Base-by-base conservation (phyloP, 2,329 filamentous ascomycete species). In the Colletotrichum graminicola region DNA sequence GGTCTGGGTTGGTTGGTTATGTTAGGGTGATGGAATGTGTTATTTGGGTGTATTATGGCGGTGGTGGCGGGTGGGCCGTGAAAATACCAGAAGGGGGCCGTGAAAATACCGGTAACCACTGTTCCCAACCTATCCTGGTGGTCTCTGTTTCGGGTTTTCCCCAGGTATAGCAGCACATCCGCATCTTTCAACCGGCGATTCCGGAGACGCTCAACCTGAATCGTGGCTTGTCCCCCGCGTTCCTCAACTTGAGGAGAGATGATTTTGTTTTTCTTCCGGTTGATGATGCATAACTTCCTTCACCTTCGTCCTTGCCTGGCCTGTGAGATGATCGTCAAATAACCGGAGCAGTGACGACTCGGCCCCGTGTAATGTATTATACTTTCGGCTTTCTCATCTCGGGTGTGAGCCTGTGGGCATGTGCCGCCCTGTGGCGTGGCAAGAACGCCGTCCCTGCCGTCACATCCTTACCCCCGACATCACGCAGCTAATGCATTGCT, bases 381-480 rank as follows among this genome's bases (percentile, higher is more conserved):
- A 55, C 61, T 63, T 63, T 63, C 61, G 61, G 61, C 39, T 63
- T 55, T 18, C 61, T 63, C 61, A 63, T 63, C 36, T 63, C 61
- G 49, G 61, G 61, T 55, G 36, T 18, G 26, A 18, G 32, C 11
- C 49, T 32, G 61, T 39, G 61, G 45, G 49, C 49, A 29, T 63
- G 26, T 49, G 49, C 26, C n/a, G 34, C n/a, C 47, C 36, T 45
- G 14, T 36, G 49, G 49, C 36, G 23, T 18, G 61, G 36, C 47
- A 54, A 41, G 7, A 14, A 11, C 60, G 18, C 32, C 21, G 36
- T 26, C 23, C 29, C 29, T 21, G n/a, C 6, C 26, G 49, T 45
- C 26, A 34, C 61, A 55, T 45, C 26, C 18, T 26, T 63, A 51
- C 36, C 61, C 18, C 26, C 26, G 39, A 39, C 23, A 45, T n/a